These are phyloP conservation scores for Pseudonitzschia delicatissima DNA, from an alignment of 108 stramenopile species.

Conservation along the genomic window DNA sequence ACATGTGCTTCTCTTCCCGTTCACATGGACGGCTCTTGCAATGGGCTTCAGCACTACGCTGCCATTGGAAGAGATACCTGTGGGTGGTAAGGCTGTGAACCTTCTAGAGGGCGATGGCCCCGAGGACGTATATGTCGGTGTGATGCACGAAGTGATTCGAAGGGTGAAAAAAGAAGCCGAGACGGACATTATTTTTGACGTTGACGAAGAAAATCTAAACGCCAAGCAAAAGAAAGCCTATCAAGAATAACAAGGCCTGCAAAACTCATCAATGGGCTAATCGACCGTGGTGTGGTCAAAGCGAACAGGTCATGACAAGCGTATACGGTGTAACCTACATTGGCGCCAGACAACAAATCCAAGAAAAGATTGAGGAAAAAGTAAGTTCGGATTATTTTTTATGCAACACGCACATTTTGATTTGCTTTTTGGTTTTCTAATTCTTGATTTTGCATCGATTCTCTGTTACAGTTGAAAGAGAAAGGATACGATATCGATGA, in stretches of 20 bases:
- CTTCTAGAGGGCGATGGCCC: constrained; percentile 87
- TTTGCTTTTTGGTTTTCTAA: not conserved
- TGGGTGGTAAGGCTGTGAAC: constrained; percentile 97
- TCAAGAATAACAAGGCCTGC: constrained; percentile 67
- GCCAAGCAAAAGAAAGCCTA: constrained; percentile 48
- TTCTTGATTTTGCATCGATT: not conserved
- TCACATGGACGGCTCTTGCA: constrained; percentile 99
- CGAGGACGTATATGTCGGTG: constrained; percentile 96
- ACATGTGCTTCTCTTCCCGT: constrained; percentile 90
- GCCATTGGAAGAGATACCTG: constrained; percentile 94
- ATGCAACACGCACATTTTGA: constrained; percentile 1
- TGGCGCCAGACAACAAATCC: constrained; percentile 96
- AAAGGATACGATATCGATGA: constrained; percentile 79
- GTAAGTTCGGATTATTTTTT: constrained; percentile 16
- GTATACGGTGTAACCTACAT: constrained; percentile 99
- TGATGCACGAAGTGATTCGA: constrained; percentile 88
- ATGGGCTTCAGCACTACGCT: constrained; percentile 99
- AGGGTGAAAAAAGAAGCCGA: constrained; percentile 76
- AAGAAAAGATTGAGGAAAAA: constrained; percentile 83
- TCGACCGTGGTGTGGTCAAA: constrained; percentile 97
- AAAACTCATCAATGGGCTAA: constrained; percentile 81
- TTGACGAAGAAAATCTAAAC: constrained; percentile 53
- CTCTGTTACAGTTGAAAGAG: constrained; percentile 48
- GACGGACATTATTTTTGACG: constrained; percentile 55
- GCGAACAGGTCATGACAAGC: constrained; percentile 99